A percentile compares a stretch with the other conserved stretches of the same genome.
Conservation (phyloP, 805 yeast genomes). For the Candida adriatica region DNA sequence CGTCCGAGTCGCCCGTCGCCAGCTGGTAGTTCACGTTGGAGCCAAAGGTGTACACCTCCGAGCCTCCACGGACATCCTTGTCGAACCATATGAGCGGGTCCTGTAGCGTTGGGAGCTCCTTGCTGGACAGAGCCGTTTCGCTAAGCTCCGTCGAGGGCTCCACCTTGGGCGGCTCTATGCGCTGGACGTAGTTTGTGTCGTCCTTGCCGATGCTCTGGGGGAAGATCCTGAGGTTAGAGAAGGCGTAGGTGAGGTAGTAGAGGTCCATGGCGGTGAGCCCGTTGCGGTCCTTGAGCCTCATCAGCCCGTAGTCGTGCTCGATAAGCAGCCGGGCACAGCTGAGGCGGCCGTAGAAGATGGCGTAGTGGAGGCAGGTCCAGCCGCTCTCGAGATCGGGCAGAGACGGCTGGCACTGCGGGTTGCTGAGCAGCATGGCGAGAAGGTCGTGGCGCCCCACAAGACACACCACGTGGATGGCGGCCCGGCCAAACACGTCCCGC, state of each 20-base stretch:
- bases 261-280: constrained; percentile 70
- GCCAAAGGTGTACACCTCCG: constrained; percentile 56
- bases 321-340: constrained; percentile 43
- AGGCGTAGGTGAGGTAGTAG: constrained; percentile 29
- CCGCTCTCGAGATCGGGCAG: constrained; percentile 66
- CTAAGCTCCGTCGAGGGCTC: not conserved
- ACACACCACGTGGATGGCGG: constrained; percentile 51
- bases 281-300: constrained; percentile 60
- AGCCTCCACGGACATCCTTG: constrained; percentile 40
- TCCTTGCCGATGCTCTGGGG: constrained; percentile 32
- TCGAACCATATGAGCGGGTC: constrained; percentile 33
- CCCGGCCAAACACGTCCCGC: constrained; percentile 68
- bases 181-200: constrained; percentile 16
- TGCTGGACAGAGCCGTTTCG: not conserved
- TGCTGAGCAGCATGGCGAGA: constrained; percentile 39
- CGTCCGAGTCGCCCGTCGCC: constrained; percentile 60
- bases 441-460: constrained; percentile 41
- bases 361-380: constrained; percentile 75
- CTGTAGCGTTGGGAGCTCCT: not conserved
- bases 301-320: constrained; percentile 27
- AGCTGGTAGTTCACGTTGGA: constrained; percentile 54
- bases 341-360: constrained; percentile 51
- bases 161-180: constrained; percentile 7
- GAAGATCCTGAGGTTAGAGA: constrained; percentile 35
- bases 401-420: constrained; percentile 37